These are phyloP conservation scores for Naganishia friedmannii DNA, from an alignment of 768 basidiomycete species.

Conservation along the genomic window DNA sequence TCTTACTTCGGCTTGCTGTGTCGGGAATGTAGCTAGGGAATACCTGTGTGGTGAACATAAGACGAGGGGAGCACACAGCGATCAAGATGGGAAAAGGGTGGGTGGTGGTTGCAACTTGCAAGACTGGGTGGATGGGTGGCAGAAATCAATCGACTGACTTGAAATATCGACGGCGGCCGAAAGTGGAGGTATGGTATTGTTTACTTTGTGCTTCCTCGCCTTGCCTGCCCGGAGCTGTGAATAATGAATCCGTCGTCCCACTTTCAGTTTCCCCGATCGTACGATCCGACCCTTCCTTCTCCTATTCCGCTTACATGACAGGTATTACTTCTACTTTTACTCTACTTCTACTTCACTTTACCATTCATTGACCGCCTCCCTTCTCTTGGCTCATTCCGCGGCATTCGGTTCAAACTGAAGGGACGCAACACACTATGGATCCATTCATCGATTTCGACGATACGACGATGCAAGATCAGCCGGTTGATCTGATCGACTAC, in stretches of 20 bases:
- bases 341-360: too few species aligned
- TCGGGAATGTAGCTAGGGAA: background rate
- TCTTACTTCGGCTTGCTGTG: too few species aligned
- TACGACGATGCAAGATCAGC: background rate
- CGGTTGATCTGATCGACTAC: background rate
- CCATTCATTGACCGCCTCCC: too few species aligned
- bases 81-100: too few species aligned
- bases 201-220: constrained; percentile 9
- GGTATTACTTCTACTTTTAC: too few species aligned
- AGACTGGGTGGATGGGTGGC: background rate
- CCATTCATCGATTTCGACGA: background rate
- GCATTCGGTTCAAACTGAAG: too few species aligned
- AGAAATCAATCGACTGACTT: background rate
- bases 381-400: too few species aligned
- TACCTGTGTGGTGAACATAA: background rate
- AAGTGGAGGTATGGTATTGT: background rate
- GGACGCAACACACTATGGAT: background rate
- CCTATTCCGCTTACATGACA: too few species aligned
- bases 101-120: too few species aligned
- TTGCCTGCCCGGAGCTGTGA: background rate
- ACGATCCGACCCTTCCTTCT: background rate
- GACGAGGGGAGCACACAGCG: too few species aligned
- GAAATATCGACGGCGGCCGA: background rate
- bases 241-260: background rate
- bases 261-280: background rate